phyloP scores from a whole-genome alignment of 257 asterid genomes.

The Paraleonurus japonicus region DNA sequence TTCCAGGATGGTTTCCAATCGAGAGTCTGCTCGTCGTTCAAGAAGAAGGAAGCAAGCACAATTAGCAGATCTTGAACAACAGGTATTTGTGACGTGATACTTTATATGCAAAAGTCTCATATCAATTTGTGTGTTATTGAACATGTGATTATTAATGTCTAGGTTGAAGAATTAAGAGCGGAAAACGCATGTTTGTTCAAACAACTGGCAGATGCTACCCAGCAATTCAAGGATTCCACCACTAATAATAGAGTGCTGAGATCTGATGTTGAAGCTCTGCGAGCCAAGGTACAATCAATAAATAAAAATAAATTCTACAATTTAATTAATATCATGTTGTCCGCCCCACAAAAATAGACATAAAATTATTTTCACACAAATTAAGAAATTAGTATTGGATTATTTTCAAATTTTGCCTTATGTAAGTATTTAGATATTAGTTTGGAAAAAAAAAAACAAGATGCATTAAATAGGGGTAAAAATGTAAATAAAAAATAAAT shows the following conservation, averaged over 20 bases:
- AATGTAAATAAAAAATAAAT: too few species aligned
- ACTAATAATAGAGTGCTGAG: slow-evolving; percentile 86
- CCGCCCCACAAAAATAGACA: too few species aligned
- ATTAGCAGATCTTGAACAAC: slow-evolving; percentile 70
- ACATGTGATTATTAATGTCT: not conserved
- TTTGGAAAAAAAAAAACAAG: too few species aligned
- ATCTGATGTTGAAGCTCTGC: slow-evolving; percentile 87
- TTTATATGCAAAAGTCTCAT: too few species aligned
- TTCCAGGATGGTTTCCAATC: slow-evolving; percentile 75
- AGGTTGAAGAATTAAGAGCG: slow-evolving; percentile 70
- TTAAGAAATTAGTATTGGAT: too few species aligned
- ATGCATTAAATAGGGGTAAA: too few species aligned
- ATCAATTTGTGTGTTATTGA: too few species aligned
- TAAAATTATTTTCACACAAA: too few species aligned
- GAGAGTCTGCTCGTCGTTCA: slow-evolving; percentile 89
- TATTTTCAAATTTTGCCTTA: too few species aligned
- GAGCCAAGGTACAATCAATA: slow-evolving; percentile 96
- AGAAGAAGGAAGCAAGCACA: slow-evolving; percentile 84
- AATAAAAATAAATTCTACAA: too few species aligned
- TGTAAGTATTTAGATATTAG: too few species aligned
- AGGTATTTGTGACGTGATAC: slow-evolving; percentile 33
- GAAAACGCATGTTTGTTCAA: slow-evolving; percentile 61
- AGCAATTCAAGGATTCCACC: slow-evolving; percentile 67
- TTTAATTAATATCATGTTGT: too few species aligned
- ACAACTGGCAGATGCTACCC: slow-evolving; percentile 65